These are phyloP conservation scores for Ciborinia camelliae DNA, from an alignment of 2,329 filamentous ascomycete species.

Conservation along the genomic window DNA sequence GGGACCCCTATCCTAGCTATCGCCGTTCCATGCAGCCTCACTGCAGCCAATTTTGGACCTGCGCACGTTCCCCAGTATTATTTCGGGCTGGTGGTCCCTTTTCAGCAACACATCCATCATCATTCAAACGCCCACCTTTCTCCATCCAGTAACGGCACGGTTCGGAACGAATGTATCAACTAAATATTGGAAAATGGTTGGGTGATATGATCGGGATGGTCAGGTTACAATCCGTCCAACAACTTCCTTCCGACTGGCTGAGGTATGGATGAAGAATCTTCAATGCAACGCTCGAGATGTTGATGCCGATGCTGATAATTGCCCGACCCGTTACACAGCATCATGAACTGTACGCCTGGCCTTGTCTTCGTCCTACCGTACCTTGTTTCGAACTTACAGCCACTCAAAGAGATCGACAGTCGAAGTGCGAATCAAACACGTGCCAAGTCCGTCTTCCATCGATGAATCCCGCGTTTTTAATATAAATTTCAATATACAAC, in stretches of 20 bases:
- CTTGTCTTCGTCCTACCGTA: background rate
- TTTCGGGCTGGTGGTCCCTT: background rate
- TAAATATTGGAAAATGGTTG: constrained; percentile 3
- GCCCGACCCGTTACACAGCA: constrained; percentile 13
- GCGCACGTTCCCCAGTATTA: constrained; percentile 15
- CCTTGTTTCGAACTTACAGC: background rate
- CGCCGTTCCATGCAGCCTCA: constrained; percentile 19
- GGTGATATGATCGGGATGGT: background rate
- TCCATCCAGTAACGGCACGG: constrained; percentile 3
- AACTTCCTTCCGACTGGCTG: constrained; percentile 13
- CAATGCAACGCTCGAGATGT: constrained; percentile 3
- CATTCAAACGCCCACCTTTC: background rate
- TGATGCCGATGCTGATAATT: constrained; percentile 14
- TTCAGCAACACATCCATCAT: background rate
- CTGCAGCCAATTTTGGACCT: constrained; percentile 17
- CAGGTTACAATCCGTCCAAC: constrained; percentile 4
- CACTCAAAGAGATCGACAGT: background rate
- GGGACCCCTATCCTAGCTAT: constrained; percentile 1
- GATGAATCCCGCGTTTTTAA: background rate
- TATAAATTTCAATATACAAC: background rate
- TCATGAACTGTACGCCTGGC: constrained; percentile 1
- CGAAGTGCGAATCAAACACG: constrained; percentile 15
- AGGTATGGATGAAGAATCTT: constrained; percentile 7
- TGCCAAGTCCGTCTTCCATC: background rate
- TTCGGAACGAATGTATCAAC: background rate